phyloP scores from a whole-genome alignment of 2,329 filamentous ascomycete species.

The Lachnellula subtilissima region DNA sequence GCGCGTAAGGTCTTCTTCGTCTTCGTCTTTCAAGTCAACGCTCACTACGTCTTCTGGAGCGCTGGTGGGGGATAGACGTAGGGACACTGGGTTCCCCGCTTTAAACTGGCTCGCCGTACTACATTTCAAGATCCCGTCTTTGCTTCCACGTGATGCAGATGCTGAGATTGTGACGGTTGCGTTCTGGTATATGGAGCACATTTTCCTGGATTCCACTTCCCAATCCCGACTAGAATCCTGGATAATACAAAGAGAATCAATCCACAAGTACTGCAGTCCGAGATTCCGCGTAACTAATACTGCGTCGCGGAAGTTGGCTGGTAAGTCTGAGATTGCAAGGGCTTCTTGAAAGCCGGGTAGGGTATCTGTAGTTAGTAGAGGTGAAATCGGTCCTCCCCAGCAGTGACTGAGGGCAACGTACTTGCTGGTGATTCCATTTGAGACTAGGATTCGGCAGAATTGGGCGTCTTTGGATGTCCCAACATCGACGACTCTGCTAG shows the following conservation, averaged over 20 bases:
- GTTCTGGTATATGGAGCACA: slow-evolving; percentile 23
- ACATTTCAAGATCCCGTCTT: slow-evolving; percentile 4
- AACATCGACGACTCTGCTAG: not conserved
- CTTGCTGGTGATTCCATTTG: not conserved
- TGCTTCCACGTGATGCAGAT: not conserved
- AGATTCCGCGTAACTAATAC: slow-evolving; percentile 24
- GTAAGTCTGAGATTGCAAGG: slow-evolving; percentile 16
- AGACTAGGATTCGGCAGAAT: not conserved
- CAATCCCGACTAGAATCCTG: slow-evolving; percentile 28
- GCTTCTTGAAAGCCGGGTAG: not conserved
- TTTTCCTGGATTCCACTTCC: slow-evolving; percentile 20
- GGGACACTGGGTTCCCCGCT: not conserved
- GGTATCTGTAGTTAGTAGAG: slow-evolving; percentile 4
- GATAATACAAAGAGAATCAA: slow-evolving; percentile 32
- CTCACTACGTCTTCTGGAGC: not conserved
- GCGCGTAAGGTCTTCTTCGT: not conserved
- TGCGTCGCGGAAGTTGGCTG: slow-evolving; percentile 25
- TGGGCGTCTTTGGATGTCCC: not conserved
- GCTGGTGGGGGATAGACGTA: not conserved
- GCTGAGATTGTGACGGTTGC: slow-evolving; percentile 22
- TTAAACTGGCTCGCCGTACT: not conserved
- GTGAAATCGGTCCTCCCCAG: slow-evolving; percentile 23
- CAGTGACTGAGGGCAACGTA: slow-evolving; percentile 25
- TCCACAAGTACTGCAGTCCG: slow-evolving; percentile 28
- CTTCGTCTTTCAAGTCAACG: not conserved